These are phyloP conservation scores for Lenzites betulinus DNA, from an alignment of 768 basidiomycete genomes.

Conservation along the genomic window DNA sequence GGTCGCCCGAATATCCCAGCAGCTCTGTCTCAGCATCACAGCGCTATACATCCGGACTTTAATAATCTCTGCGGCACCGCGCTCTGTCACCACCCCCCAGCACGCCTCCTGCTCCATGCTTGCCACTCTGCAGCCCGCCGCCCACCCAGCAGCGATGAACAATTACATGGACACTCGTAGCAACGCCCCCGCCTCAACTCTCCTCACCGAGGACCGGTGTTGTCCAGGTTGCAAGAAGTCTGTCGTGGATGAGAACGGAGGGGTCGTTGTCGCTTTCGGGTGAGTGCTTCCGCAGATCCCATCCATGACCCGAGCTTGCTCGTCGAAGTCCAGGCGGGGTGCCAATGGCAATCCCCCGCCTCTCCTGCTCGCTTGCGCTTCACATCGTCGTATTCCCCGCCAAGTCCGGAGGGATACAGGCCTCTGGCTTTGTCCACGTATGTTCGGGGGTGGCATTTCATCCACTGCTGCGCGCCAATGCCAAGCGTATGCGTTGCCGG, in stretches of 20 bases:
- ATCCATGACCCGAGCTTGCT: background rate
- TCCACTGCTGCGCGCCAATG: background rate
- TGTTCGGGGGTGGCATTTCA: background rate
- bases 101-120: constrained; percentile 3
- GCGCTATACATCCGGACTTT: background rate
- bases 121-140: constrained; percentile 13
- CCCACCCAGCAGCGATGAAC: constrained; percentile 13
- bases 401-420: background rate
- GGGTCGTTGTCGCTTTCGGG: constrained; percentile 96
- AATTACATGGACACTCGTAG: constrained; percentile 11
- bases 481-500: background rate
- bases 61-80: background rate
- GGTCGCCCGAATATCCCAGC: constrained; percentile 5
- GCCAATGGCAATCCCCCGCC: background rate
- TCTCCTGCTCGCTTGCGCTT: background rate
- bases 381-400: background rate
- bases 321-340: background rate
- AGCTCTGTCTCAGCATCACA: constrained; percentile 1
- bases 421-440: no score
- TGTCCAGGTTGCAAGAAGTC: constrained; percentile 86
- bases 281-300: constrained; percentile 44
- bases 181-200: constrained; percentile 24
- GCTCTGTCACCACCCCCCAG: background rate
- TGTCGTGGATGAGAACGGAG: constrained; percentile 78
- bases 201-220: constrained; percentile 51